Conservation (phyloP, 192 early-diverging fungal genomes). For the Coemansia sp. region DNA sequence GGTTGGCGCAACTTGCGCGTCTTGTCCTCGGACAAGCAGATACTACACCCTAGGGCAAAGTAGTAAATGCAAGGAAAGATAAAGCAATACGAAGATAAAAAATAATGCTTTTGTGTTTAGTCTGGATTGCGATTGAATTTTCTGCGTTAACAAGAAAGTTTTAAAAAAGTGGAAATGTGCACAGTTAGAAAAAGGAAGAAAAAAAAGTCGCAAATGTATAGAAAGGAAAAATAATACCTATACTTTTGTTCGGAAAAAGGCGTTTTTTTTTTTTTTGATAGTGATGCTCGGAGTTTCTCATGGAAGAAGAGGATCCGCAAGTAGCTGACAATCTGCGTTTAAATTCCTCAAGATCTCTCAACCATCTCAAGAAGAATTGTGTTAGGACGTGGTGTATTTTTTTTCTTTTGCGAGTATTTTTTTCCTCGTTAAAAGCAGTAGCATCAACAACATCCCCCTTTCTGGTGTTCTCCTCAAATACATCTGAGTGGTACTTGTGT, state of each 20-base stretch:
- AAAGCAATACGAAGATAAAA: background rate
- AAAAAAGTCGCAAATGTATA: background rate
- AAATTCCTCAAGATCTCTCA: background rate
- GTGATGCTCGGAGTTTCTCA: background rate
- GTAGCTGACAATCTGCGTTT: background rate
- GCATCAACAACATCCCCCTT: background rate
- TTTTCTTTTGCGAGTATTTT: background rate
- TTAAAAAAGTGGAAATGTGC: background rate
- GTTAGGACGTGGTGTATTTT: too few species aligned
- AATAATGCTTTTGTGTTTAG: background rate
- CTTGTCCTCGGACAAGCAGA: background rate
- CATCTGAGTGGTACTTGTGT: background rate
- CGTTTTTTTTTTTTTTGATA: constrained; percentile 4
- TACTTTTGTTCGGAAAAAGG: too few species aligned
- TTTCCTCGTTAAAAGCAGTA: background rate
- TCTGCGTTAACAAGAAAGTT: background rate
- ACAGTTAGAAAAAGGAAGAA: background rate
- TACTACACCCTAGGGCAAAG: background rate
- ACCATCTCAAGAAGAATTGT: background rate
- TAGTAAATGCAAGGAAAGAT: background rate
- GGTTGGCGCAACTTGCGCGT: background rate
- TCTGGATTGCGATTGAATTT: background rate
- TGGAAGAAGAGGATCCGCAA: background rate
- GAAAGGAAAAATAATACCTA: too few species aligned
- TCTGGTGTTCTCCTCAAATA: background rate